Evolutionary conservation across 495 filamentous ascomycete species (phyloP).

Genomic region (Penicillium cosmopolitanum): DNA sequence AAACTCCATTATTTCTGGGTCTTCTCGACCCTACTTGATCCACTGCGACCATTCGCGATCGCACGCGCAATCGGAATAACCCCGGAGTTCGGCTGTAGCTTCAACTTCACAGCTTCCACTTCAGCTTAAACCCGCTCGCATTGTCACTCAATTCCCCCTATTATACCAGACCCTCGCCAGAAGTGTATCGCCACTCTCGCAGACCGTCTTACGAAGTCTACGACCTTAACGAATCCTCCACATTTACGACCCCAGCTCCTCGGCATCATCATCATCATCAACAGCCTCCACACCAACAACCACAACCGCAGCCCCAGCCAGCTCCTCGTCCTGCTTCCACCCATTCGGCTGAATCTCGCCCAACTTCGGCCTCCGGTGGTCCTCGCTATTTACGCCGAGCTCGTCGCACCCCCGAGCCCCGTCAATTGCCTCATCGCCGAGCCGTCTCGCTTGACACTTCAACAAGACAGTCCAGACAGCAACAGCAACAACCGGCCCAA

Average conservation of each 20-base stretch:
- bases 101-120: conserved; percentile 10
- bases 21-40: conserved; percentile 6
- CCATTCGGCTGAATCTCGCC: conserved; percentile 43
- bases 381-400: conserved; percentile 55
- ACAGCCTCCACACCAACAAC: too few species aligned
- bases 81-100: conserved; percentile 12
- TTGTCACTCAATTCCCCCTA: conserved; percentile 37
- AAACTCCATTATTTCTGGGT: conserved; percentile 5
- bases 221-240: conserved; percentile 59
- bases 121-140: conserved; percentile 27
- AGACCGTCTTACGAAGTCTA: conserved; percentile 59
- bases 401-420: conserved; percentile 34
- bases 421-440: conserved; percentile 39
- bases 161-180: conserved; percentile 32
- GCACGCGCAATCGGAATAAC: conserved; percentile 11
- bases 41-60: background rate
- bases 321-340: conserved; percentile 37
- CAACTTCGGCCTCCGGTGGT: conserved; percentile 55
- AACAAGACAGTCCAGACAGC: background rate
- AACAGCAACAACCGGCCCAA: conserved; percentile 10
- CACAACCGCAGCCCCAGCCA: conserved; percentile 51
- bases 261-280: conserved; percentile 39
- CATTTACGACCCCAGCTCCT: conserved; percentile 55
- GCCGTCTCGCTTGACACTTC: conserved; percentile 40
- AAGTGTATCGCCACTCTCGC: conserved; percentile 46